Evolutionary conservation across 2,329 filamentous ascomycete genomes (phyloP), one percentile per base, ranked within the genome.

Genomic region (Botrytis pseudocinerea): DNA sequence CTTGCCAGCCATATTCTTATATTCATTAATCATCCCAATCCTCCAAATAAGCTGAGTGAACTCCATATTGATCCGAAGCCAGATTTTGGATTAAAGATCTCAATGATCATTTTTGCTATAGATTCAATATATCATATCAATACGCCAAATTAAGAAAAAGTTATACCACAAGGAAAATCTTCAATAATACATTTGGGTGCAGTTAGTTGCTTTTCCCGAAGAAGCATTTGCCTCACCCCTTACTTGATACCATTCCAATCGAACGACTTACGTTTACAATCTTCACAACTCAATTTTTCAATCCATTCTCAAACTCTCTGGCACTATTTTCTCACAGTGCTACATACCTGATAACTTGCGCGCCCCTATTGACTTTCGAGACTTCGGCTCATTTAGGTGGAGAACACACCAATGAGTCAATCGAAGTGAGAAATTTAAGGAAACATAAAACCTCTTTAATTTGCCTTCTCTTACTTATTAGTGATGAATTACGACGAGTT

Each of bases 401-500:
- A 54, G 32, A 51, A 54, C 16, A 51, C 22, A 28, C 18, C 46
- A 54, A 51, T 54, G 64, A 66, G 25, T 38, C 38, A 32, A 46
- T 44, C 10, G 18, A 10, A 22, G 18, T 32, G 42, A 46, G 61
- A 32, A 12, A 46, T 35, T 64, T 46, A n/a, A 57, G 51, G 14
- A 32, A 64, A 28, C 20, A 42, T 28, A 10, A 20, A 44, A 28
- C 46, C 25, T 18, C 20, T 61, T 3, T 22, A 22, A 8, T 9
- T 64, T 14, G 48, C 25, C 14, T 64, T 25, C 20, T 22, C 42
- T 14, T 25, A 22, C 12, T 61, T 10, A 20, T 64, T 46, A 22
- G 42, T 46, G 40, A 72, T 72, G 70, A 59, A 64, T 48, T 68
- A 44, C 42, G 38, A 68, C n/a, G 70, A 66, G 44, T 42, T 35